These are phyloP conservation scores for Emmonsia crescens DNA, from an alignment of 2,329 filamentous ascomycete genomes.

Conservation along the genomic window DNA sequence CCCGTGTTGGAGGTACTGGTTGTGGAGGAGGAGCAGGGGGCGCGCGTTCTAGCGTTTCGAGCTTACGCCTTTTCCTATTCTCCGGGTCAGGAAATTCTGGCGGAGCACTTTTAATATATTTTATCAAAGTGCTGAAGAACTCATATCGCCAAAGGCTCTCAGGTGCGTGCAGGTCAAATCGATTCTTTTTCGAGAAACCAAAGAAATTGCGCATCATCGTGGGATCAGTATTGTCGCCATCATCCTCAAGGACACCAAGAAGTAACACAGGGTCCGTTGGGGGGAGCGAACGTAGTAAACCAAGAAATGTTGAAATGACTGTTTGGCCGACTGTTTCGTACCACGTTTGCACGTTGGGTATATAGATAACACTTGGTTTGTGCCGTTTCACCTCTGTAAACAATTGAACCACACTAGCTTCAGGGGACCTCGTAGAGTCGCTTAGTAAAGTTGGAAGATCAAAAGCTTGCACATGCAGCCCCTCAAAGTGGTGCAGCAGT, in stretches of 20 bases:
- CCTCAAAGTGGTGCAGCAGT: slow-evolving; percentile 81
- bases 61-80: slow-evolving; percentile 72
- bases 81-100: slow-evolving; percentile 77
- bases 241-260: slow-evolving; percentile 69
- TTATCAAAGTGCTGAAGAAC: slow-evolving; percentile 66
- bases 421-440: slow-evolving; percentile 67
- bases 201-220: slow-evolving; percentile 65
- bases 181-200: slow-evolving; percentile 70
- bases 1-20: slow-evolving; percentile 55
- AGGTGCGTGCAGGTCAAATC: slow-evolving; percentile 59
- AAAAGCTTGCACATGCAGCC: slow-evolving; percentile 87
- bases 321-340: slow-evolving; percentile 55
- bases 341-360: slow-evolving; percentile 85
- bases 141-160: slow-evolving; percentile 53
- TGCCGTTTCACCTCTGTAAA: slow-evolving; percentile 90
- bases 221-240: slow-evolving; percentile 47
- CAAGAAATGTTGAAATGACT: slow-evolving; percentile 68
- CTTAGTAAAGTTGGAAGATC: slow-evolving; percentile 79
- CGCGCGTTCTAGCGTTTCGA: slow-evolving; percentile 67
- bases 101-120: slow-evolving; percentile 68
- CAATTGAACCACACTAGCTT: slow-evolving; percentile 79
- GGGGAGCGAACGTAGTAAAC: slow-evolving; percentile 70
- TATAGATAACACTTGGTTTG: slow-evolving; percentile 91
- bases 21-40: slow-evolving; percentile 58
- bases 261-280: slow-evolving; percentile 83